Percentiles rank a stretch among this genome's conserved stretches.
Evolutionary conservation across 1,284 basidiomycete species (phyloP).

Genomic region (Naganishia albida): DNA sequence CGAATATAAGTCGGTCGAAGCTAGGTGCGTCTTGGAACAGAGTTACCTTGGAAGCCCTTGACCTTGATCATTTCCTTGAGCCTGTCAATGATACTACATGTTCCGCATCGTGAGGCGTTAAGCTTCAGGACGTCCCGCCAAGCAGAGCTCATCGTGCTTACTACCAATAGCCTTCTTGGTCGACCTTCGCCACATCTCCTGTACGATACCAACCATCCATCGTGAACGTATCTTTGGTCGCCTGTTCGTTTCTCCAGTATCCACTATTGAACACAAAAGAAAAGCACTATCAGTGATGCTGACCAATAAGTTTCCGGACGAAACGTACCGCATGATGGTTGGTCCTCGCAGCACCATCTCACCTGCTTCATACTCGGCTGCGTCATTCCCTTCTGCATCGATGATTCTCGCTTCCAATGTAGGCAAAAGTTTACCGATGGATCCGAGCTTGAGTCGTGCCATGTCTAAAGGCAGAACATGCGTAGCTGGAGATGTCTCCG

Average conservation of each 20-base stretch:
- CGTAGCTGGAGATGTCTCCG: constrained; percentile 56
- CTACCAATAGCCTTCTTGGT: constrained; percentile 61
- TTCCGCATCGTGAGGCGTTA: neutral
- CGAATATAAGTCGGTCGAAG: neutral
- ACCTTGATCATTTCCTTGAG: constrained; percentile 84
- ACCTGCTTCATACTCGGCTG: constrained; percentile 63
- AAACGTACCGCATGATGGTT: constrained; percentile 69
- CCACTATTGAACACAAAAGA: constrained; percentile 42
- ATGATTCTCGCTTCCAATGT: constrained; percentile 78
- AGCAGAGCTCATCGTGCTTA: constrained; percentile 33
- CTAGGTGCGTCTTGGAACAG: neutral
- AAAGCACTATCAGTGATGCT: neutral
- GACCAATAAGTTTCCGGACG: neutral
- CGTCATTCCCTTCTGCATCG: constrained; percentile 45
- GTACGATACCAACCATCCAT: constrained; percentile 78
- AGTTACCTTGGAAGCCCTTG: constrained; percentile 52
- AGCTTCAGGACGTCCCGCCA: neutral
- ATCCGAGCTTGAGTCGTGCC: constrained; percentile 59
- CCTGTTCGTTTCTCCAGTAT: constrained; percentile 64
- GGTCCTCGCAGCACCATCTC: constrained; percentile 80
- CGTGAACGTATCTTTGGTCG: constrained; percentile 69
- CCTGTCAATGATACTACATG: constrained; percentile 50
- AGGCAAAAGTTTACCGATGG: constrained; percentile 71
- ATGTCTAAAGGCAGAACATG: constrained; percentile 47
- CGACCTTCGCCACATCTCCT: constrained; percentile 69